Evolutionary conservation across 176 grass and related monocot species (phyloP).

Genomic region (Typha latifolia): DNA sequence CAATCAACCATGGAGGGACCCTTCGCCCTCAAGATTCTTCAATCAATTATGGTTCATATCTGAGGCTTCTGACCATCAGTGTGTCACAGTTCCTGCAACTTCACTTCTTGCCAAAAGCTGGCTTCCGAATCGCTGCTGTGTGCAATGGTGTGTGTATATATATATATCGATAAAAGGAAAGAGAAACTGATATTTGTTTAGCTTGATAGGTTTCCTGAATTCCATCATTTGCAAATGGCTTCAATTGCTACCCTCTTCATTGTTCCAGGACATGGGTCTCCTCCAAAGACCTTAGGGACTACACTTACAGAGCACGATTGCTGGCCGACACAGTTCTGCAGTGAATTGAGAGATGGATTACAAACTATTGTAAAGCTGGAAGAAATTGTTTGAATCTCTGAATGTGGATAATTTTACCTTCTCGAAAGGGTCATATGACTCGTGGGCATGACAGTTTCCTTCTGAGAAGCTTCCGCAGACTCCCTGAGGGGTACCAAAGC

Average conservation of each 20-base stretch:
- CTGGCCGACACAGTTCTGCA: conserved; percentile 72
- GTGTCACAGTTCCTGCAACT: conserved; percentile 48
- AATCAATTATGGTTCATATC: conserved; percentile 16
- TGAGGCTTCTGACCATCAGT: conserved; percentile 30
- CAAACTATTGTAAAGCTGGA: conserved; percentile 1
- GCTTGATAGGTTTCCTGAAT: background rate
- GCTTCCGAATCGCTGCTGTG: background rate
- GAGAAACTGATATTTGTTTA: background rate
- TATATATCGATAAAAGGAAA: conserved; percentile 3
- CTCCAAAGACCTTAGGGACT: conserved; percentile 67
- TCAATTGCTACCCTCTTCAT: conserved; percentile 84
- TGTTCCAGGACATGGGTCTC: conserved; percentile 82
- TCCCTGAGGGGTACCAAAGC: conserved; percentile 86
- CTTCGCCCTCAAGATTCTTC: conserved; percentile 7
- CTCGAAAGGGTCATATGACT: conserved; percentile 87
- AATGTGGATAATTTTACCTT: conserved; percentile 55
- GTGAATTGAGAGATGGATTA: conserved; percentile 14
- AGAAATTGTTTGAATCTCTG: background rate
- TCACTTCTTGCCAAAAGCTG: conserved; percentile 39
- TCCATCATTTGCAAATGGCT: conserved; percentile 47
- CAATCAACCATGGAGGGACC: background rate
- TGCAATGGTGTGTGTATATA: conserved; percentile 6
- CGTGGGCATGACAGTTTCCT: conserved; percentile 81
- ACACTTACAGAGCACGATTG: conserved; percentile 57
- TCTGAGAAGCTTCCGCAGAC: conserved; percentile 69